A percentile compares a stretch with the other conserved stretches of the same genome.
Conservation (phyloP, 2,329 filamentous ascomycete species). For the Beauveria brongniartii region DNA sequence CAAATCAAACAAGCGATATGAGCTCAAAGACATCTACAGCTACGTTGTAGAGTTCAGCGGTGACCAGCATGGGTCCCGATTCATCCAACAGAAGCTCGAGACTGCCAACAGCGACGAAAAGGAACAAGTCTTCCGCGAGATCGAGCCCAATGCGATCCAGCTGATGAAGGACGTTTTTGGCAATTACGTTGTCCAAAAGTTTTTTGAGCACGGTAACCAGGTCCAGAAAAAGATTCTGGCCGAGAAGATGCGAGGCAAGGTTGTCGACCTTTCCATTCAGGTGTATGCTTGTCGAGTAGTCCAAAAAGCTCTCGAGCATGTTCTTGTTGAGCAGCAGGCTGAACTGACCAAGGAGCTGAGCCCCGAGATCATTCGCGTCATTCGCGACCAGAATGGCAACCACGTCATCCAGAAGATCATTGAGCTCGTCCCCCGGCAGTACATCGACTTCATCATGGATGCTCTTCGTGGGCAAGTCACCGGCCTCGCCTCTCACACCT, state of each 20-base stretch:
- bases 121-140: constrained; percentile 80
- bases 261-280: constrained; percentile 71
- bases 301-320: constrained; percentile 89
- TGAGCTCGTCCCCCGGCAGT: constrained; percentile 64
- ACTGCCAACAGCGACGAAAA: constrained; percentile 94
- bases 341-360: constrained; percentile 77
- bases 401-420: constrained; percentile 96
- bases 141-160: constrained; percentile 74
- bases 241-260: constrained; percentile 78
- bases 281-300: constrained; percentile 95
- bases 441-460: constrained; percentile 79
- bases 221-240: constrained; percentile 84
- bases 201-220: constrained; percentile 94
- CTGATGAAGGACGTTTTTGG: constrained; percentile 96
- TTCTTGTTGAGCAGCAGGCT: constrained; percentile 86
- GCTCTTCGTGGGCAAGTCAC: constrained; percentile 70
- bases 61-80: constrained; percentile 90
- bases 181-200: constrained; percentile 97
- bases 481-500: constrained; percentile 67
- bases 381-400: constrained; percentile 87
- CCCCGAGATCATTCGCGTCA: constrained; percentile 64
- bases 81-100: constrained; percentile 89
- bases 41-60: constrained; percentile 92
- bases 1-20: constrained; percentile 66
- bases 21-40: constrained; percentile 81